Base-by-base conservation (phyloP, 2,329 filamentous ascomycete genomes). In the Zasmidium citrigriseum region DNA sequence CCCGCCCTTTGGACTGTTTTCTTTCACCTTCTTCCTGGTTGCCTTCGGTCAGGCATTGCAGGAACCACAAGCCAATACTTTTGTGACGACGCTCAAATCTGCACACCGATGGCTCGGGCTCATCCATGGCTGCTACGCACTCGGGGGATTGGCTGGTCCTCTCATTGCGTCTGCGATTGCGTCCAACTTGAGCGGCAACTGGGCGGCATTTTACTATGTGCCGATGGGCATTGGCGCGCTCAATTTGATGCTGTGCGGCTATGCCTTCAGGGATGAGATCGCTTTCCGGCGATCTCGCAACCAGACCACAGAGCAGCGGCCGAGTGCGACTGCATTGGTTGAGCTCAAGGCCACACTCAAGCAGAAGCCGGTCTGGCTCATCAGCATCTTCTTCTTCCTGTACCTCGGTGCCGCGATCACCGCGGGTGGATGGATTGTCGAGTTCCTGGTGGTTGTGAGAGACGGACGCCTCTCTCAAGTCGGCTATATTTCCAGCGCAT, bases 351-450 rank as follows among this genome's bases (percentile, higher is more conserved):
- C 72, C 7, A 77, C 82, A 0, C 60, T 85, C 0, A 72, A 67
- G 14, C 76, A 70, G 1, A 80, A 74, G 16, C 77, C 76, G 2
- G 73, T 88, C 2, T 88, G 85, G 82, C 68, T 86, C 0, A 67
- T 88, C 2, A 84, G 84, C 50, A 54, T 86, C 1, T 88, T 86
- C 69, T 88, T 84, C 73, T 88, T 88, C 72, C 86, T 87, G 68
- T 82, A 83, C 52, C 74, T 88, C 0, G 86, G 86, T 0, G 80
- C 79, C 0, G 69, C 67, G 1, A 50, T 62, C 21, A 59, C 57
- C 16, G 54, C 57, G 12, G 59, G 59, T 21, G 85, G 86, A 1
- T 89, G 85, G 86, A 81, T 88, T 0, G 85, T 88, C 1, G 84
- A 87, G 62, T 89, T 85, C 55, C 77, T 89, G 2, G 82, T 87